Evolutionary conservation across 2,329 filamentous ascomycete genomes (phyloP).

Genomic region (Sphaerulina vaccinii): DNA sequence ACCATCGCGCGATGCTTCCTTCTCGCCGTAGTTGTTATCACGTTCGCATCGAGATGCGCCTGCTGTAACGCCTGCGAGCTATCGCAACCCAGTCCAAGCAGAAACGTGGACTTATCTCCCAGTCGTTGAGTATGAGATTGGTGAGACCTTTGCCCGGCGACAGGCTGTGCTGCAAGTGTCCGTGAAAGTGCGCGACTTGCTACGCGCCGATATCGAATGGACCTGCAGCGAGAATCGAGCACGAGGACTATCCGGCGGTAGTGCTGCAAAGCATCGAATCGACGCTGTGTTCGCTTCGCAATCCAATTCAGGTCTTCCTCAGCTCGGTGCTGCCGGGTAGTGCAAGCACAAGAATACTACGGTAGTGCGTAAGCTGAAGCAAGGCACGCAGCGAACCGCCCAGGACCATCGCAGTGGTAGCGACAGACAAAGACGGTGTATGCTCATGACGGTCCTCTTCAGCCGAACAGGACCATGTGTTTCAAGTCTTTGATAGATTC

Average conservation of each 20-base stretch:
- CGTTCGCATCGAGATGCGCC: neutral
- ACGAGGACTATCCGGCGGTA: neutral
- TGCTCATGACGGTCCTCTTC: neutral
- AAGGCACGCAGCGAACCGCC: conserved; percentile 13
- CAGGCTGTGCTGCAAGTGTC: neutral
- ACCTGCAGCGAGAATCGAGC: neutral
- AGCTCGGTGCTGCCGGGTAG: conserved; percentile 1
- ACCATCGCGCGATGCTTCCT: neutral
- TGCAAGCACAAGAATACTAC: neutral
- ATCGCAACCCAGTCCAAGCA: no score
- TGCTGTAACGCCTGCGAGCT: no score
- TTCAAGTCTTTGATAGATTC: conserved; percentile 8
- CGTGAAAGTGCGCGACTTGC: neutral
- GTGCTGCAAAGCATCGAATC: neutral
- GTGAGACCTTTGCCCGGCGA: no score
- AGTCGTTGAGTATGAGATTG: no score
- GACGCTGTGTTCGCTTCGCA: neutral
- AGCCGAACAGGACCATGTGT: conserved; percentile 1
- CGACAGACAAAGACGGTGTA: conserved; percentile 10
- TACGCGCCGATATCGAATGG: no score
- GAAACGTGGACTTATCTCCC: no score
- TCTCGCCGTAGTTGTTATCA: neutral
- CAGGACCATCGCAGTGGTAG: neutral
- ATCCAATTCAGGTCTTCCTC: neutral
- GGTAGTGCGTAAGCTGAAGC: conserved; percentile 1